These are phyloP conservation scores for Diaporthe sp. DNA, from an alignment of 2,329 filamentous ascomycete species.

Conservation along the genomic window DNA sequence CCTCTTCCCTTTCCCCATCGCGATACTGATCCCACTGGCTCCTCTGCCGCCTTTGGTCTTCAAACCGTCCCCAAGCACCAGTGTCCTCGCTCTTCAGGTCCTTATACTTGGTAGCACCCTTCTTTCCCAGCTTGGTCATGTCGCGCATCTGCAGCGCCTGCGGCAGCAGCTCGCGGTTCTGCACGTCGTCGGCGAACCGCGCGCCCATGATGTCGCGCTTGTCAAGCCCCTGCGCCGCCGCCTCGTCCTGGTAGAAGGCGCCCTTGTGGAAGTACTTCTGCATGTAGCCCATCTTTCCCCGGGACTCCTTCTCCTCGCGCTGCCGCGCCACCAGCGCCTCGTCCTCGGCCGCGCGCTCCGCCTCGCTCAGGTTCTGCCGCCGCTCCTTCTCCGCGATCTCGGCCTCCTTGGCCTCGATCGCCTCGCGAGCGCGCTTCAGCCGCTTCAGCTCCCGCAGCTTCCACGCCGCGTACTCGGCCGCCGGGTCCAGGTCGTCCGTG, in stretches of 20 bases:
- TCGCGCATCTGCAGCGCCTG: conserved; percentile 94
- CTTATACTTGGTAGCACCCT: conserved; percentile 89
- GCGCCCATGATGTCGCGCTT: conserved; percentile 89
- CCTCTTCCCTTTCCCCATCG: conserved; percentile 52
- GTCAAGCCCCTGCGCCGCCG: conserved; percentile 79
- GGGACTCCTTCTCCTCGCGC: conserved; percentile 80
- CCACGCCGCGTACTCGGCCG: conserved; percentile 92
- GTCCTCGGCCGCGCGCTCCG: conserved; percentile 90
- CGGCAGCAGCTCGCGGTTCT: conserved; percentile 85
- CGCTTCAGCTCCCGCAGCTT: conserved; percentile 91
- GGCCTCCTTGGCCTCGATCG: conserved; percentile 85
- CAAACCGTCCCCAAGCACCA: conserved; percentile 81
- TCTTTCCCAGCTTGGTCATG: conserved; percentile 92
- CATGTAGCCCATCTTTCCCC: conserved; percentile 89
- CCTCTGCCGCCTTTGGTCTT: conserved; percentile 58
- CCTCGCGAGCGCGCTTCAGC: conserved; percentile 86
- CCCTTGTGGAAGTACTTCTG: conserved; percentile 98
- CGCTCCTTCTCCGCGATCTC: conserved; percentile 93
- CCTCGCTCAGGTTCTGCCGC: conserved; percentile 84
- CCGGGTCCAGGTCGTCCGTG: conserved; percentile 86
- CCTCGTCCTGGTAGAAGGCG: conserved; percentile 91
- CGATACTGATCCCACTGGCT: conserved; percentile 53
- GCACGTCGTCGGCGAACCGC: conserved; percentile 84
- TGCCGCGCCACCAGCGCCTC: conserved; percentile 81
- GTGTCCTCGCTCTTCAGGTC: conserved; percentile 94